Conservation (phyloP, 179 eudicot genomes). For the Heliamphora pulchella region DNA sequence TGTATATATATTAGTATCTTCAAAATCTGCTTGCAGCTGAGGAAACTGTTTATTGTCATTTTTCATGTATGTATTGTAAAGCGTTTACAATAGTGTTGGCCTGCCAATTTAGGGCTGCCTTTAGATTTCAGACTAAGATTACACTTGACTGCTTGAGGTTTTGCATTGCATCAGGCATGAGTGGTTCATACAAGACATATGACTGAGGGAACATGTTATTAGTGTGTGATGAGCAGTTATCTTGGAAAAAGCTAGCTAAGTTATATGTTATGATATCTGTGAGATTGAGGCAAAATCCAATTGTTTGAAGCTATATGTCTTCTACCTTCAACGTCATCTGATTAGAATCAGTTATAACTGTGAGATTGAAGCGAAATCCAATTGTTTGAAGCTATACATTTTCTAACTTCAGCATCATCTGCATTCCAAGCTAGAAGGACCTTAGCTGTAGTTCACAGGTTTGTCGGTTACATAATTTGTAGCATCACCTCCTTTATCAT, state of each 20-base stretch:
- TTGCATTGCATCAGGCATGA: neutral
- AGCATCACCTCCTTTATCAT: neutral
- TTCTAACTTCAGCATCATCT: neutral
- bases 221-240: neutral
- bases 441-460: neutral
- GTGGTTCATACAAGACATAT: neutral
- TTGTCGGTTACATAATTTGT: neutral
- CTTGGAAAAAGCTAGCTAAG: neutral
- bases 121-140: neutral
- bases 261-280: neutral
- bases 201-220: neutral
- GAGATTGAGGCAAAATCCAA: slow-evolving; percentile 6
- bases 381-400: neutral
- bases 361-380: slow-evolving; percentile 5
- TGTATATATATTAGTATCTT: neutral
- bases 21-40: neutral
- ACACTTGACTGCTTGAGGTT: neutral
- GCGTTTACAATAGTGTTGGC: neutral
- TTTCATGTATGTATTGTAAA: neutral
- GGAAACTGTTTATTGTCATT: neutral
- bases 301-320: neutral
- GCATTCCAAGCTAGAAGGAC: neutral
- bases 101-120: neutral
- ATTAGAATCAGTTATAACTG: neutral
- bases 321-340: neutral